Evolutionary conservation across 2,329 filamentous ascomycete species (phyloP).

Genomic region (Nothomitra cinnamomea): DNA sequence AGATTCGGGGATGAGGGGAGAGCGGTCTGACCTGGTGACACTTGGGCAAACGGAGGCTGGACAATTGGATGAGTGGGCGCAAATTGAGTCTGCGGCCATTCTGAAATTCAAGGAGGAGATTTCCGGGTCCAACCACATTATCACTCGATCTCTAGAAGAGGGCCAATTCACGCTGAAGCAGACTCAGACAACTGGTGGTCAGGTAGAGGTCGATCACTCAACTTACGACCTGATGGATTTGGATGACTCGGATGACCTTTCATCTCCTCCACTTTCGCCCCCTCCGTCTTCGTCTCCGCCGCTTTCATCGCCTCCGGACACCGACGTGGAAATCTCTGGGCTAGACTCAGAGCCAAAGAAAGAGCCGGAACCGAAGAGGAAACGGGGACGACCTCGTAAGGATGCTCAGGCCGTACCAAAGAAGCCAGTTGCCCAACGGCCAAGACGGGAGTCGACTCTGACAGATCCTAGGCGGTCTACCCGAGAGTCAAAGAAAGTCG

Average conservation of each 20-base stretch:
- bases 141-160: too few species aligned
- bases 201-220: neutral
- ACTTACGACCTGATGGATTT: neutral
- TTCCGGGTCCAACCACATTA: too few species aligned
- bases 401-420: neutral
- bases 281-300: neutral
- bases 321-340: neutral
- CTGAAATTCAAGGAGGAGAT: too few species aligned
- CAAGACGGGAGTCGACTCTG: too few species aligned
- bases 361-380: neutral
- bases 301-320: neutral
- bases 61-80: too few species aligned
- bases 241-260: neutral
- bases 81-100: too few species aligned
- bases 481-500: conserved; percentile 7
- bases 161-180: too few species aligned
- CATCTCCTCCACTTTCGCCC: conserved; percentile 1
- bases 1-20: too few species aligned
- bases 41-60: too few species aligned
- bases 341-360: neutral
- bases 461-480: conserved; percentile 1
- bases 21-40: too few species aligned
- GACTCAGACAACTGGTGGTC: neutral
- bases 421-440: too few species aligned
- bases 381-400: neutral